Percentiles rank a stretch among this genome's conserved stretches.
Evolutionary conservation across 2,329 filamentous ascomycete genomes (phyloP).

Genomic region (Clonostachys rhizophaga): DNA sequence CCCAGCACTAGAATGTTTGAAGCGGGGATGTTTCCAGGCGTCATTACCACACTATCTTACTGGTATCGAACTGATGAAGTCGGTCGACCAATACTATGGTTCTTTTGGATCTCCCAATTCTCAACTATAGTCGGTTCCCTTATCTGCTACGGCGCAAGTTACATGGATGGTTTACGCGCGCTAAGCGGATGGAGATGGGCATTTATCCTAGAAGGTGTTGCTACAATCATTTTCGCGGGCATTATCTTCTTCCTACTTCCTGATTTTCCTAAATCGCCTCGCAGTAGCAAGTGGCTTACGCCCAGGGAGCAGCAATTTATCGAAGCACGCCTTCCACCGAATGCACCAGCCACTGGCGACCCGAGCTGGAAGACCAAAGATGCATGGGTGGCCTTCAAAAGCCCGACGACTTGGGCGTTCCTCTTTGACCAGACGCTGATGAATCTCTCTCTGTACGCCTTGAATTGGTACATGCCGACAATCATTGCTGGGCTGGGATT

Average conservation of each 20-base stretch:
- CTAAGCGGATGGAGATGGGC: conserved; percentile 65
- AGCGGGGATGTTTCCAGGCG: conserved; percentile 45
- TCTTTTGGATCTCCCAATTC: conserved; percentile 56
- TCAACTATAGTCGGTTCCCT: conserved; percentile 62
- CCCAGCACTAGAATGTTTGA: conserved; percentile 18
- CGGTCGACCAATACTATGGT: conserved; percentile 49
- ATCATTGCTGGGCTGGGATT: conserved; percentile 1
- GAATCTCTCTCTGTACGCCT: conserved; percentile 65
- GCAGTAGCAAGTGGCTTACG: conserved; percentile 46
- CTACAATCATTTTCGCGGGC: conserved; percentile 55
- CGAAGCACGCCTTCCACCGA: conserved; percentile 15
- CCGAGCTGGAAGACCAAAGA: conserved; percentile 15
- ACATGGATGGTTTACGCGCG: conserved; percentile 54
- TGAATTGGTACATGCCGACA: conserved; percentile 55
- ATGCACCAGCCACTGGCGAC: not conserved
- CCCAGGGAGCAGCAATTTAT: conserved; percentile 31
- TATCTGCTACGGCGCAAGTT: conserved; percentile 59
- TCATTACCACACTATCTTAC: conserved; percentile 49
- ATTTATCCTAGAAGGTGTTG: conserved; percentile 51
- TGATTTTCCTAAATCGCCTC: conserved; percentile 52
- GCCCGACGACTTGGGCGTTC: conserved; percentile 39
- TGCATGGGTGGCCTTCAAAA: conserved; percentile 53
- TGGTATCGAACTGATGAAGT: conserved; percentile 16
- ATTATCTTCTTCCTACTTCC: conserved; percentile 51
- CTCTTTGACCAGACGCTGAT: conserved; percentile 54